phyloP scores from a whole-genome alignment of 202 grass and related monocot species.

The Setaria viridis region DNA sequence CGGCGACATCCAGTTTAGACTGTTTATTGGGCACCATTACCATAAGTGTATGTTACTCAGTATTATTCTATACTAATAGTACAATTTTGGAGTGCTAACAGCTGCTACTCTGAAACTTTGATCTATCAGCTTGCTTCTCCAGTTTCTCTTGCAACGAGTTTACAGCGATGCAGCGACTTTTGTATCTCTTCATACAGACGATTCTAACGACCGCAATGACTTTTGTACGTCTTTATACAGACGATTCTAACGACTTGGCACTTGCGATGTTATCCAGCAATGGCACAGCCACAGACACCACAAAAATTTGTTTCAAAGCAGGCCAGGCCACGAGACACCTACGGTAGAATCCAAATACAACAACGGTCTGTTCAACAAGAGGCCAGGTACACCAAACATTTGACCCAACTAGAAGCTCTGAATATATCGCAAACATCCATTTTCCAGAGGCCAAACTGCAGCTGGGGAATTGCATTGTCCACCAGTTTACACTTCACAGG shows the following conservation, averaged over 20 bases:
- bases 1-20: background rate
- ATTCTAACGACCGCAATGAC: too few species aligned
- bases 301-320: background rate
- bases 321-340: background rate
- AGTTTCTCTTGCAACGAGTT: too few species aligned
- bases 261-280: too few species aligned
- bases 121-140: background rate
- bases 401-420: background rate
- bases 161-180: background rate
- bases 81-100: constrained; percentile 24
- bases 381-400: background rate
- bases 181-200: background rate
- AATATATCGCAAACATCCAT: background rate
- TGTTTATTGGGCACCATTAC: background rate
- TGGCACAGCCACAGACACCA: too few species aligned
- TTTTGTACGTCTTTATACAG: too few species aligned
- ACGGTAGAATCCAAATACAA: background rate
- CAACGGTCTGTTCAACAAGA: background rate
- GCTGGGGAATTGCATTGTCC: too few species aligned
- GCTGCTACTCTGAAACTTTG: background rate
- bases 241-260: too few species aligned
- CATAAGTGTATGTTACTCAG: background rate
- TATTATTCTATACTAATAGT: background rate
- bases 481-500: constrained; percentile 1
- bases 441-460: too few species aligned